Conservation (phyloP, 345 rosid genomes). For the Orychophragmus violaceus region DNA sequence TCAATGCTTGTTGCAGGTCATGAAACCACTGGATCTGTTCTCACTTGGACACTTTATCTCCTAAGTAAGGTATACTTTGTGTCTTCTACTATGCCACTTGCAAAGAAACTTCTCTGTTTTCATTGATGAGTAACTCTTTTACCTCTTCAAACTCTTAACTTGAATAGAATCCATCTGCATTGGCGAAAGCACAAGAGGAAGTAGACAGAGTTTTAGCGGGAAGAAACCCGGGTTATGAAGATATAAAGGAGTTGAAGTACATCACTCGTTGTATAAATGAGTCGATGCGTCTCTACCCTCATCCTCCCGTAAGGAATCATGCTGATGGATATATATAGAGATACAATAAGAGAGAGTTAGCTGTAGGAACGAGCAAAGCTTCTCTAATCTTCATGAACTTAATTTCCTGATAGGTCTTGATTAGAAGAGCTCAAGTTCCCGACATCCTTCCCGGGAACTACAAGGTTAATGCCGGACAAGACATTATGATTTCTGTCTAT, state of each 20-base stretch:
- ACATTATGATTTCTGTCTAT: conserved; percentile 91
- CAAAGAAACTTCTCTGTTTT: not conserved
- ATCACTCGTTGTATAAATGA: conserved; percentile 79
- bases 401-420: conserved; percentile 35
- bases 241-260: conserved; percentile 72
- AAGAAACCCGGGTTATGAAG: conserved; percentile 64
- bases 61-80: conserved; percentile 69
- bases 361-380: not conserved
- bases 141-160: not conserved
- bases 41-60: conserved; percentile 96
- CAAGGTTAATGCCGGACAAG: conserved; percentile 87
- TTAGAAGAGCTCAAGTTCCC: conserved; percentile 83
- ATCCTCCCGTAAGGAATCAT: conserved; percentile 84
- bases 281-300: conserved; percentile 92
- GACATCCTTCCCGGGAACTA: conserved; percentile 88
- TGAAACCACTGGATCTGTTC: conserved; percentile 93
- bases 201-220: conserved; percentile 78
- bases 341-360: not conserved
- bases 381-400: not conserved
- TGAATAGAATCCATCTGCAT: conserved; percentile 47
- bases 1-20: conserved; percentile 98
- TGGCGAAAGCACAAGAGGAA: conserved; percentile 80
- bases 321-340: not conserved
- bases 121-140: not conserved
- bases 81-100: not conserved